Evolutionary conservation across 2,329 filamentous ascomycete species (phyloP).

Genomic region (Exophiala xenobiotica): DNA sequence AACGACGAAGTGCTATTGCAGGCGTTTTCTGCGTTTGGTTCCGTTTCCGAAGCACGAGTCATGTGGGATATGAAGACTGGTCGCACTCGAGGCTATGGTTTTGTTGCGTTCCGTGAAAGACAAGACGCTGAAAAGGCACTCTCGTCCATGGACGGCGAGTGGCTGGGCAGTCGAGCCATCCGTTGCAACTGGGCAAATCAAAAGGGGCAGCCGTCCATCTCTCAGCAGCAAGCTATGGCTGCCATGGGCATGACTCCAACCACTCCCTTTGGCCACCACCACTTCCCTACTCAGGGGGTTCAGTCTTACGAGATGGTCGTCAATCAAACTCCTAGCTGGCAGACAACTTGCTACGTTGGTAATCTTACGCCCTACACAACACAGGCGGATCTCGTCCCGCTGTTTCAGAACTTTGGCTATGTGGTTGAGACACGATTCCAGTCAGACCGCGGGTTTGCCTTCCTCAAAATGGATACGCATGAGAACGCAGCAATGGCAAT

Average conservation of each 20-base stretch:
- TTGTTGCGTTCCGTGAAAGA: constrained; percentile 94
- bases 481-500: constrained; percentile 98
- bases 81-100: constrained; percentile 93
- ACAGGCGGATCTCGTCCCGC: constrained; percentile 91
- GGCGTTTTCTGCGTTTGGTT: constrained; percentile 93
- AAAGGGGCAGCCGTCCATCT: constrained; percentile 98
- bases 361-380: constrained; percentile 98
- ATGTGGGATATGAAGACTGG: constrained; percentile 99
- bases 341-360: constrained; percentile 97
- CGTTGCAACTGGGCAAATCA: constrained; percentile 99
- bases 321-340: constrained; percentile 92
- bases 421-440: constrained; percentile 98
- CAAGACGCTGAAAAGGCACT: constrained; percentile 92
- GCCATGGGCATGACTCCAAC: constrained; percentile 98
- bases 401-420: constrained; percentile 98
- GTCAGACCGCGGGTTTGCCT: constrained; percentile 94
- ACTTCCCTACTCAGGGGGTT: constrained; percentile 94
- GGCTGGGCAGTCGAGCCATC: constrained; percentile 96
- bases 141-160: constrained; percentile 98
- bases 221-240: constrained; percentile 94
- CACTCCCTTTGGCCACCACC: constrained; percentile 92
- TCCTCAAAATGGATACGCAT: constrained; percentile 98
- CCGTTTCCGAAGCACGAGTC: constrained; percentile 93
- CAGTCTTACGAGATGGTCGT: constrained; percentile 98
- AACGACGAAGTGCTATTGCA: constrained; percentile 93